phyloP scores from a whole-genome alignment of 441 rosid species.

The Eugenia klotzschiana region DNA sequence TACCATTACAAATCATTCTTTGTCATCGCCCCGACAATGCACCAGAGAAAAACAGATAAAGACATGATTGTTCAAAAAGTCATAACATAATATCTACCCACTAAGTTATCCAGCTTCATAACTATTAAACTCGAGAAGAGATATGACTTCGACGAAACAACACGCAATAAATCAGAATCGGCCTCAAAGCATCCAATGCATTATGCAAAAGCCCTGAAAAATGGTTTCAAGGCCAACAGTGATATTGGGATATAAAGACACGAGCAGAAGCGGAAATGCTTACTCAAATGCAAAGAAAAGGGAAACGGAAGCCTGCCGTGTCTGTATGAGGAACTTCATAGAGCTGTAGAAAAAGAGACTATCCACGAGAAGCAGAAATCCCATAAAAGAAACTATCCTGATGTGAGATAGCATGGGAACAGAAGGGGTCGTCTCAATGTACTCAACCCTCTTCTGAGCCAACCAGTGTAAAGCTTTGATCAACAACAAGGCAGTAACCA shows the following conservation, averaged over 20 bases:
- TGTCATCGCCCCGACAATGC: not conserved
- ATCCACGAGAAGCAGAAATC: constrained; percentile 72
- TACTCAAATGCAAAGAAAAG: constrained; percentile 94
- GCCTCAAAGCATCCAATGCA: not conserved
- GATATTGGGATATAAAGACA: not conserved
- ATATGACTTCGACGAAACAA: not conserved
- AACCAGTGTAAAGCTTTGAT: constrained; percentile 91
- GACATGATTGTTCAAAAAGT: not conserved
- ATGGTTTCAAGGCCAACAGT: not conserved
- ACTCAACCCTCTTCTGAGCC: constrained; percentile 91
- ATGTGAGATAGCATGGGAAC: constrained; percentile 62
- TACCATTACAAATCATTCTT: not conserved
- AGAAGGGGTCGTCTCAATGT: constrained; percentile 86
- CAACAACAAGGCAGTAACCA: constrained; percentile 63
- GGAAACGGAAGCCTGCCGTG: constrained; percentile 80
- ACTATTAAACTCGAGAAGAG: not conserved
- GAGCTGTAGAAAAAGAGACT: constrained; percentile 59
- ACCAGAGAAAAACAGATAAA: not conserved
- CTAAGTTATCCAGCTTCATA: not conserved
- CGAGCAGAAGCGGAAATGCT: constrained; percentile 14
- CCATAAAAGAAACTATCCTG: constrained; percentile 79
- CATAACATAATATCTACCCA: not conserved
- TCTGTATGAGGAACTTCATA: constrained; percentile 46
- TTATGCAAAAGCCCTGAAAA: not conserved
- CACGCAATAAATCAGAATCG: not conserved